Evolutionary conservation across 1,139 yeast species (phyloP).

Genomic region (Spathaspora sp.): DNA sequence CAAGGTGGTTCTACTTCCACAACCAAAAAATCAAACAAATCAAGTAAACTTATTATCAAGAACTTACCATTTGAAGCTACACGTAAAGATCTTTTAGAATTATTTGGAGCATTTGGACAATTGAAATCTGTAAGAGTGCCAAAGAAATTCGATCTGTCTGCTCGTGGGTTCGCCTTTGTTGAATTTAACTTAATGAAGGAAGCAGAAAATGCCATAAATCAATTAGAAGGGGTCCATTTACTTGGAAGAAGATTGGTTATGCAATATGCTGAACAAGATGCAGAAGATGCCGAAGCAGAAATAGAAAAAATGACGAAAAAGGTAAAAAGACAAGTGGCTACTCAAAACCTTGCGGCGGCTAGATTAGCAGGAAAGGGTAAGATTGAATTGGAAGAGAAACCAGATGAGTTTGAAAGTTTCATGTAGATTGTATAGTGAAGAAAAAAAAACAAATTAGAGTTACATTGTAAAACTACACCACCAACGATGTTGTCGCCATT

Average conservation of each 20-base stretch:
- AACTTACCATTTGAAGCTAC: conserved; percentile 96
- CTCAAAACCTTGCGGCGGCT: conserved; percentile 70
- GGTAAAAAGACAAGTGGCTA: conserved; percentile 78
- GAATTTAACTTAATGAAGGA: conserved; percentile 87
- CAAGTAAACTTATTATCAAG: conserved; percentile 84
- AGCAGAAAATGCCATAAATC: conserved; percentile 94
- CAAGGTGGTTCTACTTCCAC: conserved; percentile 27
- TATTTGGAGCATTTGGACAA: conserved; percentile 93
- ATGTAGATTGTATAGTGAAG: background rate
- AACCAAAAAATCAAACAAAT: conserved; percentile 39
- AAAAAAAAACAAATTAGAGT: conserved; percentile 1
- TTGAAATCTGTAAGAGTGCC: conserved; percentile 95
- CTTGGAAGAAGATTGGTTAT: conserved; percentile 94
- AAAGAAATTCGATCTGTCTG: conserved; percentile 89
- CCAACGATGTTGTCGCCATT: conserved; percentile 9
- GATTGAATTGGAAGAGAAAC: conserved; percentile 64
- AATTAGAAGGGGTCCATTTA: conserved; percentile 93
- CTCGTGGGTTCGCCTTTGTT: conserved; percentile 97
- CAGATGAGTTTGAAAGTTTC: conserved; percentile 21
- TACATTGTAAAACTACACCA: background rate
- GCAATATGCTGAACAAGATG: conserved; percentile 86
- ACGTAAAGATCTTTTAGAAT: conserved; percentile 84
- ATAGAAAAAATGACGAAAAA: conserved; percentile 86
- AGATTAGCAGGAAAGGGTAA: conserved; percentile 75
- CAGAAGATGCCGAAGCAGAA: conserved; percentile 84